Conservation (phyloP, 371 early-diverging fungal genomes). For the Blakeslea trispora region DNA sequence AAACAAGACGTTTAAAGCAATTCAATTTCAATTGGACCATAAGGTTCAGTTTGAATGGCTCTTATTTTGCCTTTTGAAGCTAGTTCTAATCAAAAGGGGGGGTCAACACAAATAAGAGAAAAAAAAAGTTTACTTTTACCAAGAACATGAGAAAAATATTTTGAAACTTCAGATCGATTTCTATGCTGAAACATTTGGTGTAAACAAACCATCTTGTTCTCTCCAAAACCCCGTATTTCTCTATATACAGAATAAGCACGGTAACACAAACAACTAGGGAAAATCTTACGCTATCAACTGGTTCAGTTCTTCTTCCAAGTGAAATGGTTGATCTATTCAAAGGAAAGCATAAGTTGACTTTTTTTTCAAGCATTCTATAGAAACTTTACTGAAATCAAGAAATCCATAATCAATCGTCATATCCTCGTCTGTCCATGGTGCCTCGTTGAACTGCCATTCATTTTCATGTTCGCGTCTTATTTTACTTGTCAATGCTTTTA, state of each 20-base stretch:
- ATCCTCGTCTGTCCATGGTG: neutral
- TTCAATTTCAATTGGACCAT: slow-evolving; percentile 6
- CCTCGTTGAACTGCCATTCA: too few species aligned
- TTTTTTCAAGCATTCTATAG: too few species aligned
- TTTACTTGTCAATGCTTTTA: too few species aligned
- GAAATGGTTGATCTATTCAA: too few species aligned
- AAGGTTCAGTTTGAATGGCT: slow-evolving; percentile 8
- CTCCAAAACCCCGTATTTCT: too few species aligned
- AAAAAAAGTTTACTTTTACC: slow-evolving; percentile 1
- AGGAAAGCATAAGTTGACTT: too few species aligned
- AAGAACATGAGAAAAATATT: slow-evolving; percentile 6
- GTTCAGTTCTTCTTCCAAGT: too few species aligned
- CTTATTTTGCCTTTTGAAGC: slow-evolving; percentile 7
- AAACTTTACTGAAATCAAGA: neutral
- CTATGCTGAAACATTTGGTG: slow-evolving; percentile 4
- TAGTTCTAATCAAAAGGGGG: slow-evolving; percentile 3
- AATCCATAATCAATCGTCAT: neutral
- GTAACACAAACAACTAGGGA: too few species aligned
- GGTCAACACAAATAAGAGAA: too few species aligned
- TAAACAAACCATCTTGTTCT: neutral
- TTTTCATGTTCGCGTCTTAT: too few species aligned
- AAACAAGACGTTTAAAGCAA: neutral
- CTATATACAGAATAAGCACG: too few species aligned
- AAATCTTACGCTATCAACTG: too few species aligned
- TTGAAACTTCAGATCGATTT: neutral